phyloP scores from a whole-genome alignment of 768 basidiomycete species.

The Kwoniella bestiolae region DNA sequence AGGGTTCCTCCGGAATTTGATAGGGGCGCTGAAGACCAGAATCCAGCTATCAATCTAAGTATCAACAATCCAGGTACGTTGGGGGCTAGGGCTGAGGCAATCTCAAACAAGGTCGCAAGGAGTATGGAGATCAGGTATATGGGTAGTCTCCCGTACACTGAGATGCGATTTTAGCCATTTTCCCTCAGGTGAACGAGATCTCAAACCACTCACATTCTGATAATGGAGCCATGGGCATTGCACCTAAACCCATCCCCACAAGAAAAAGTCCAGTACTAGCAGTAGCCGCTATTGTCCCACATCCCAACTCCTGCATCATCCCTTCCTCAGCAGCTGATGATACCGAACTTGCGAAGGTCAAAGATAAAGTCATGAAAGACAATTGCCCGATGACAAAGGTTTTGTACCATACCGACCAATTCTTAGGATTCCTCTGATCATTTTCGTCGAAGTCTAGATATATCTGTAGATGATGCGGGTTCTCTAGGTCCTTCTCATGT shows the following conservation, averaged over 20 bases:
- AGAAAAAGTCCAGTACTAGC: conserved; percentile 34
- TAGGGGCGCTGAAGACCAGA: conserved; percentile 32
- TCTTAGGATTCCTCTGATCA: conserved; percentile 32
- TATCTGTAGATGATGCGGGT: conserved; percentile 9
- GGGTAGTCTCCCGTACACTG: conserved; percentile 38
- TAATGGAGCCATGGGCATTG: conserved; percentile 38
- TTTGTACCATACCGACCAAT: conserved; percentile 35
- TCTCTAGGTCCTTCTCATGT: conserved; percentile 14
- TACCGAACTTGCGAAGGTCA: conserved; percentile 33
- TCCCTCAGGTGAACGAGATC: background rate
- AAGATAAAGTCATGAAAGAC: conserved; percentile 27
- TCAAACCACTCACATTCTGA: conserved; percentile 27
- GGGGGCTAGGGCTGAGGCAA: conserved; percentile 32
- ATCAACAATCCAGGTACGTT: conserved; percentile 26
- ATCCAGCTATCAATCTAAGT: conserved; percentile 37
- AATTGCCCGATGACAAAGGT: conserved; percentile 29
- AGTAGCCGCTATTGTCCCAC: conserved; percentile 26
- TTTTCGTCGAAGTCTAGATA: conserved; percentile 27
- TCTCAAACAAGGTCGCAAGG: conserved; percentile 35
- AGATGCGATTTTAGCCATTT: background rate
- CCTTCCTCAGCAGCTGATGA: conserved; percentile 24
- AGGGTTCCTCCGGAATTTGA: conserved; percentile 41
- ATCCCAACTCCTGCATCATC: conserved; percentile 32
- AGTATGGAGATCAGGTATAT: conserved; percentile 34
- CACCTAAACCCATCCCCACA: conserved; percentile 36